phyloP scores from a whole-genome alignment of 345 rosid species.

The Moricandia arvensis region DNA sequence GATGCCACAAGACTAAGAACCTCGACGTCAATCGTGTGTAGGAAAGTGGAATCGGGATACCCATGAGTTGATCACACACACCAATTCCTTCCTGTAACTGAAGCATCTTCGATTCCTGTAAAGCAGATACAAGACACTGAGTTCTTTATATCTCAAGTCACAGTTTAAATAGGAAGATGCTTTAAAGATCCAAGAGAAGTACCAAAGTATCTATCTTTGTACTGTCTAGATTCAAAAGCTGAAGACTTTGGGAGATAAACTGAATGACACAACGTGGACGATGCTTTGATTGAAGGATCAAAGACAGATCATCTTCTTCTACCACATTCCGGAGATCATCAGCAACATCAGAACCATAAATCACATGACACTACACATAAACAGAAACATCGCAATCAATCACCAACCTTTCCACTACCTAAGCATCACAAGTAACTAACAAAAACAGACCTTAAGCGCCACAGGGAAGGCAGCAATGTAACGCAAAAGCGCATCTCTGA shows the following conservation, averaged over 20 bases:
- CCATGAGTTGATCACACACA: constrained; percentile 81
- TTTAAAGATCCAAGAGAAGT: constrained; percentile 30
- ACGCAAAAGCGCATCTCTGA: constrained; percentile 54
- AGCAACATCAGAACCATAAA: constrained; percentile 64
- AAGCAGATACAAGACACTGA: not conserved
- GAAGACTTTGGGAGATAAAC: constrained; percentile 73
- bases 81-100: constrained; percentile 85
- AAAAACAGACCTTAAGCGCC: constrained; percentile 68
- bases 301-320: constrained; percentile 70
- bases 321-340: constrained; percentile 59
- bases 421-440: not conserved
- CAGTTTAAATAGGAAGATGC: not conserved
- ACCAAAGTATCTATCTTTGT: constrained; percentile 64
- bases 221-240: constrained; percentile 56
- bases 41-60: constrained; percentile 87
- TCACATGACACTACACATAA: constrained; percentile 77
- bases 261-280: constrained; percentile 77
- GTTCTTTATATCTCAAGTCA: not conserved
- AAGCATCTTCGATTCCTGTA: constrained; percentile 70
- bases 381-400: constrained; percentile 6
- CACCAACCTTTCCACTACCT: not conserved
- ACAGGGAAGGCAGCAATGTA: constrained; percentile 85
- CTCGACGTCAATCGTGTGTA: constrained; percentile 94
- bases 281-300: constrained; percentile 71
- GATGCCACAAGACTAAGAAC: constrained; percentile 94